These are phyloP conservation scores for Massarina eburnea DNA, from an alignment of 2,329 filamentous ascomycete genomes.

Conservation along the genomic window DNA sequence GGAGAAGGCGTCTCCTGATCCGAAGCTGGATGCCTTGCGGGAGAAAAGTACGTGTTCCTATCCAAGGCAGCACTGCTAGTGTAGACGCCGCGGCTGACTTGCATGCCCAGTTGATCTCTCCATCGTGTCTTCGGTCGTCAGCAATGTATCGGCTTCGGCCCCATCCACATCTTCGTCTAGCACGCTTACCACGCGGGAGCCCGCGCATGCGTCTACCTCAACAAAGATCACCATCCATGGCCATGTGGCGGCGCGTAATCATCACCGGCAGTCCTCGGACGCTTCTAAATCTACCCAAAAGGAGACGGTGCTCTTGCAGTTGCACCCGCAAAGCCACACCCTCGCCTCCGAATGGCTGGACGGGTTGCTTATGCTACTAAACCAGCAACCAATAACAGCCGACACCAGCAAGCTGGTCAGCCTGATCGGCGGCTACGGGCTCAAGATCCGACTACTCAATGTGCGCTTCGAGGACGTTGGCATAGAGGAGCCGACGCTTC, in stretches of 20 bases:
- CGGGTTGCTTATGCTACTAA: constrained; percentile 89
- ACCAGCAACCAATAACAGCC: constrained; percentile 94
- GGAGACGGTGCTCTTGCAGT: constrained; percentile 77
- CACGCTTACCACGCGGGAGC: constrained; percentile 46
- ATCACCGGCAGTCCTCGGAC: constrained; percentile 31
- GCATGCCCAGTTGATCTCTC: constrained; percentile 69
- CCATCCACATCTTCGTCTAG: constrained; percentile 52
- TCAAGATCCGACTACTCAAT: constrained; percentile 91
- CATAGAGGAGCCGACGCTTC: constrained; percentile 71
- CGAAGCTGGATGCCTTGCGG: constrained; percentile 69
- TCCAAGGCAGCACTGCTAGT: constrained; percentile 13
- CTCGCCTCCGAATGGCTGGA: constrained; percentile 96
- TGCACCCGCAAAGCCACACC: constrained; percentile 78
- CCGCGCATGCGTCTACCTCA: constrained; percentile 46
- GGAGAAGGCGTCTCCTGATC: constrained; percentile 63
- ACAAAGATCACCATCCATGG: constrained; percentile 94
- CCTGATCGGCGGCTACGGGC: constrained; percentile 83
- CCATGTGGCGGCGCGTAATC: constrained; percentile 50
- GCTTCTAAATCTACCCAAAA: constrained; percentile 44
- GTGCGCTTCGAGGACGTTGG: constrained; percentile 80
- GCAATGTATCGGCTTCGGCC: constrained; percentile 75
- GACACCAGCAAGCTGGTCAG: constrained; percentile 90
- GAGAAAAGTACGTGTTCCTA: constrained; percentile 64
- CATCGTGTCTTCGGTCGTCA: constrained; percentile 88
- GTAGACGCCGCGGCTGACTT: constrained; percentile 31